Percentiles rank a stretch among this genome's conserved stretches.
These are phyloP conservation scores for Symbiotaphrina buchneri DNA, from an alignment of 495 filamentous ascomycete species.

Conservation along the genomic window DNA sequence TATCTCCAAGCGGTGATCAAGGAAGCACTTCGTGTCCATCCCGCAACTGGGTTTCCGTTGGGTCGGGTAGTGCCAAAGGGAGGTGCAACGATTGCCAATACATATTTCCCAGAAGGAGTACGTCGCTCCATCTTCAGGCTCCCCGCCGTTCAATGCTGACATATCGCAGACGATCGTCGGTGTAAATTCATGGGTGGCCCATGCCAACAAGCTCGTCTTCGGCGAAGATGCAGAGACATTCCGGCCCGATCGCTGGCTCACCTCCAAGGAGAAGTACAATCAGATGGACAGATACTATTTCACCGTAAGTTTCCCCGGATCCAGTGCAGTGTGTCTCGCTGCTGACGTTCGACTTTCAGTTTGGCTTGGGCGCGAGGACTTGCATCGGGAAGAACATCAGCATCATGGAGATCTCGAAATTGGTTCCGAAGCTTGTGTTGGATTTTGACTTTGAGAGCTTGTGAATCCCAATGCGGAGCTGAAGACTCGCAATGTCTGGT, in stretches of 20 bases:
- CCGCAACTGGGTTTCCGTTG: constrained; percentile 7
- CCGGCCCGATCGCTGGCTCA: constrained; percentile 43
- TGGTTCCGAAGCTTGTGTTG: too few species aligned
- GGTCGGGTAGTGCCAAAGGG: constrained; percentile 11
- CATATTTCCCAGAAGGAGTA: constrained; percentile 11
- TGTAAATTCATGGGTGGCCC: constrained; percentile 29
- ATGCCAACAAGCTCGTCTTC: constrained; percentile 28
- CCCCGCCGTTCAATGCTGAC: constrained; percentile 16
- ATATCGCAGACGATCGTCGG: too few species aligned
- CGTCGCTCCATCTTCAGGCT: constrained; percentile 24
- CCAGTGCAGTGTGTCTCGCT: too few species aligned
- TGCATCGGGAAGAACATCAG: constrained; percentile 58
- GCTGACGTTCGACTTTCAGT: too few species aligned
- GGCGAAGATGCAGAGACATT: constrained; percentile 38
- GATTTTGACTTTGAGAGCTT: too few species aligned
- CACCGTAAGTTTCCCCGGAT: too few species aligned
- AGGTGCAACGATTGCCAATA: constrained; percentile 10
- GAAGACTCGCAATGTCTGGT: too few species aligned
- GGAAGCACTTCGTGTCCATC: constrained; percentile 11
- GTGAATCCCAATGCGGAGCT: too few species aligned
- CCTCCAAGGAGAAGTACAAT: constrained; percentile 22
- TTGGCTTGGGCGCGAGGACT: constrained; percentile 23
- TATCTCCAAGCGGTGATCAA: constrained; percentile 13
- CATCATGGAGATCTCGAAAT: constrained; percentile 57
- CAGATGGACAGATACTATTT: too few species aligned